These are phyloP conservation scores for Panicum hallii DNA, from an alignment of 202 grass and related monocot species.

Conservation along the genomic window DNA sequence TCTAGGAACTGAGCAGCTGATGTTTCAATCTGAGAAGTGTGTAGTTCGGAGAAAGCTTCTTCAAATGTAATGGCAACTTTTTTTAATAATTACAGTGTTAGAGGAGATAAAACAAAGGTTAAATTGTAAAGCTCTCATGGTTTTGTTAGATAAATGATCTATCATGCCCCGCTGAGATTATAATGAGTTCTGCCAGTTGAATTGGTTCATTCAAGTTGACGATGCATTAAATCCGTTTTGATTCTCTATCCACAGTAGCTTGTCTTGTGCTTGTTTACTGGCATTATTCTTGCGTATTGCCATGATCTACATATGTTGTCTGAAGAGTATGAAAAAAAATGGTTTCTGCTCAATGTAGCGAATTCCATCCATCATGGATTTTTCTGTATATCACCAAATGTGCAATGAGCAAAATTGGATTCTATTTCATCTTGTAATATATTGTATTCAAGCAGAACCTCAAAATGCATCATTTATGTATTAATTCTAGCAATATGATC, in stretches of 20 bases:
- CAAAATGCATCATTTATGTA: neutral
- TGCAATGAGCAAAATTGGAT: neutral
- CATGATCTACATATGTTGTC: neutral
- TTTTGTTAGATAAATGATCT: constrained; percentile 10
- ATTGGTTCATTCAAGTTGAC: neutral
- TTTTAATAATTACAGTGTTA: neutral
- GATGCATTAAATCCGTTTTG: neutral
- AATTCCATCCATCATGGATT: neutral
- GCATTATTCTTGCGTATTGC: neutral
- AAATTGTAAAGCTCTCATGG: neutral
- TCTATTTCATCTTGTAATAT: neutral
- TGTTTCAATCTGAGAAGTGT: neutral
- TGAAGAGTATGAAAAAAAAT: neutral
- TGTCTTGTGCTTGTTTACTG: constrained; percentile 5
- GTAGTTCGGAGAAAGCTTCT: neutral
- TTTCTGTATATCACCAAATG: neutral
- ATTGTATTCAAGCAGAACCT: neutral
- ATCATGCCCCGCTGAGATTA: neutral
- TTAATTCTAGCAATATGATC: neutral
- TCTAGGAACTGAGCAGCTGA: neutral
- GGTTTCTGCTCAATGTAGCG: neutral
- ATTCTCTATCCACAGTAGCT: neutral
- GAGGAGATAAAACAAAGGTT: neutral
- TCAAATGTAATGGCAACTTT: neutral
- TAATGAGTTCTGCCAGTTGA: neutral